Conservation (phyloP, 75 land plant species). For the Picea sitchensis region DNA sequence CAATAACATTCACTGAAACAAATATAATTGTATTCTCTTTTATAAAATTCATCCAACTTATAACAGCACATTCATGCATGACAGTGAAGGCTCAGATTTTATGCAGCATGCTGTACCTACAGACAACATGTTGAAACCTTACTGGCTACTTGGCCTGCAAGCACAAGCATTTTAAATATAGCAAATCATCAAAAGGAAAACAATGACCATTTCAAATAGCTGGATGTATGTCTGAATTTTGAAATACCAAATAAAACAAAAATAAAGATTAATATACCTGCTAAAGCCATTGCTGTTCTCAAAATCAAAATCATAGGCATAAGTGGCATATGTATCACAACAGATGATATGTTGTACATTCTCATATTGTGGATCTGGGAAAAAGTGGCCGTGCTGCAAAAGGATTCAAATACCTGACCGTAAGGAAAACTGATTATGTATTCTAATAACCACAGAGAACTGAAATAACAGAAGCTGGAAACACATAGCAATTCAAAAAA, state of each 20-base stretch:
- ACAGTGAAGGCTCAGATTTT: neutral
- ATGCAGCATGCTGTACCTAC: neutral
- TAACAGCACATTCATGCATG: neutral
- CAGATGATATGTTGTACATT: constrained; percentile 99
- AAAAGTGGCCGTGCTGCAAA: constrained; percentile 98
- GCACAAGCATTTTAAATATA: neutral
- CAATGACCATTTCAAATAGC: neutral
- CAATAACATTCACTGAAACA: neutral
- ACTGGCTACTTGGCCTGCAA: neutral
- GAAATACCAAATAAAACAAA: neutral
- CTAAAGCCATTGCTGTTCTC: constrained; percentile 59
- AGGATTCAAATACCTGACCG: neutral
- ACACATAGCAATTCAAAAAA: neutral
- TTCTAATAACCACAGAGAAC: neutral
- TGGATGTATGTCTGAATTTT: neutral
- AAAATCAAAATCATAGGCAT: constrained; percentile 96
- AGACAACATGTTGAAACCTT: neutral
- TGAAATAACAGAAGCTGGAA: neutral
- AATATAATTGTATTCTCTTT: neutral
- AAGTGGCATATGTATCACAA: constrained; percentile 95
- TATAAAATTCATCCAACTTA: neutral
- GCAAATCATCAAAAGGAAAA: neutral
- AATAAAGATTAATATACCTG: constrained; percentile 42
- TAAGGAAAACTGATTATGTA: neutral
- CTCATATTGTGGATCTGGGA: constrained; percentile 98